phyloP scores from a whole-genome alignment of 176 grass and related monocot genomes.

The Ananas comosus region DNA sequence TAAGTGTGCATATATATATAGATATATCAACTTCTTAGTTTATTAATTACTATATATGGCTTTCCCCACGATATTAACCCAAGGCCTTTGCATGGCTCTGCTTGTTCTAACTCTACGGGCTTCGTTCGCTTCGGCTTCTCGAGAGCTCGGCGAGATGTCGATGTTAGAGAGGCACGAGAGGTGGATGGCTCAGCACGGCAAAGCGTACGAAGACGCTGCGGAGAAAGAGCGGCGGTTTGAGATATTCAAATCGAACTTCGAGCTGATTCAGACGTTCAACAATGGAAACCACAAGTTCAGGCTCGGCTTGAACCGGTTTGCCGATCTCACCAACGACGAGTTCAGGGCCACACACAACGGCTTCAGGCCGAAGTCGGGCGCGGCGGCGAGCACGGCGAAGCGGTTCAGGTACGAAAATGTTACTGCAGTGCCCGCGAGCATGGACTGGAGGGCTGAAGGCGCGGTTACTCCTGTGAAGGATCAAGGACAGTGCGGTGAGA shows the following conservation, averaged over 20 bases:
- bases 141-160: not conserved
- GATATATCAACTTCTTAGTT: too few relatives aligned
- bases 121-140: not conserved
- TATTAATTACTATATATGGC: too few relatives aligned
- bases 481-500: conserved; percentile 48
- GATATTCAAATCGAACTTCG: conserved; percentile 32
- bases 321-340: conserved; percentile 61
- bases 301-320: conserved; percentile 44
- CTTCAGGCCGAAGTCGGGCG: not conserved
- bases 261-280: conserved; percentile 40
- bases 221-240: conserved; percentile 30
- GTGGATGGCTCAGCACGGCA: conserved; percentile 35
- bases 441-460: conserved; percentile 50
- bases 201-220: conserved; percentile 21
- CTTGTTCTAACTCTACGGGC: not conserved
- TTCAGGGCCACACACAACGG: conserved; percentile 36
- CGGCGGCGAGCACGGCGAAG: too few relatives aligned
- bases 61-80: too few relatives aligned
- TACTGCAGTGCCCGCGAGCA: conserved; percentile 21
- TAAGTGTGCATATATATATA: too few relatives aligned
- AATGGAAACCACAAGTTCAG: conserved; percentile 23
- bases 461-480: conserved; percentile 63
- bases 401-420: conserved; percentile 45
- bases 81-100: too few relatives aligned
- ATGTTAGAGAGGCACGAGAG: conserved; percentile 8